phyloP scores from a whole-genome alignment of 305 asterid genomes.

The Nicotiana rustica region DNA sequence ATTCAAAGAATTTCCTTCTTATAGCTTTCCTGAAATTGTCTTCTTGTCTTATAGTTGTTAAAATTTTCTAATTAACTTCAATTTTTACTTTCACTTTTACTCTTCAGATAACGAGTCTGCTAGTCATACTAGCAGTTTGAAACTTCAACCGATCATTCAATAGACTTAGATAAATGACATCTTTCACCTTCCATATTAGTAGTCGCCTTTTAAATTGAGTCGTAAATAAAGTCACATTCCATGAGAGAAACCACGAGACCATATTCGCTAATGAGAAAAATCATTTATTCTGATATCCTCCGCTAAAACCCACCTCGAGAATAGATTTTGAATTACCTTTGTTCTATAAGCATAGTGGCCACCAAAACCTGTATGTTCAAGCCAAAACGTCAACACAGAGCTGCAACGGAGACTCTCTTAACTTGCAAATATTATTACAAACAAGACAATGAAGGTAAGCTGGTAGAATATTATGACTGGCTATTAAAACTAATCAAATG shows the following conservation, averaged over 20 bases:
- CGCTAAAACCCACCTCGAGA: background rate
- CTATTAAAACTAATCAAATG: background rate
- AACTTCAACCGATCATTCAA: background rate
- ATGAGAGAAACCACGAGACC: background rate
- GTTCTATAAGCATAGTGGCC: background rate
- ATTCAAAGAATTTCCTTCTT: background rate
- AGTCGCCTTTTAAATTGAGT: no score
- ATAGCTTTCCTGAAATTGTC: background rate
- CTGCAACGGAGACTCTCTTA: background rate
- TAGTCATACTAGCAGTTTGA: background rate
- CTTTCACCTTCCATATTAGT: background rate
- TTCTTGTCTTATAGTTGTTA: background rate
- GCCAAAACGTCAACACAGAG: background rate
- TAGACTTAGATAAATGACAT: background rate
- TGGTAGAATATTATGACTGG: background rate
- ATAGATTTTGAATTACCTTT: no score
- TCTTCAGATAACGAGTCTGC: no score
- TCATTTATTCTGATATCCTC: background rate
- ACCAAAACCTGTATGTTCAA: background rate
- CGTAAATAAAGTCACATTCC: background rate
- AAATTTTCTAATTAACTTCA: no score
- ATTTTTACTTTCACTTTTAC: no score
- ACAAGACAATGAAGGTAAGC: no score
- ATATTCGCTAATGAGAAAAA: background rate
- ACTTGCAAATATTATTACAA: background rate